Evolutionary conservation across 208 protist genomes (phyloP), one percentile per base, ranked within the genome.

Genomic region (Leptomonas seymouri): DNA sequence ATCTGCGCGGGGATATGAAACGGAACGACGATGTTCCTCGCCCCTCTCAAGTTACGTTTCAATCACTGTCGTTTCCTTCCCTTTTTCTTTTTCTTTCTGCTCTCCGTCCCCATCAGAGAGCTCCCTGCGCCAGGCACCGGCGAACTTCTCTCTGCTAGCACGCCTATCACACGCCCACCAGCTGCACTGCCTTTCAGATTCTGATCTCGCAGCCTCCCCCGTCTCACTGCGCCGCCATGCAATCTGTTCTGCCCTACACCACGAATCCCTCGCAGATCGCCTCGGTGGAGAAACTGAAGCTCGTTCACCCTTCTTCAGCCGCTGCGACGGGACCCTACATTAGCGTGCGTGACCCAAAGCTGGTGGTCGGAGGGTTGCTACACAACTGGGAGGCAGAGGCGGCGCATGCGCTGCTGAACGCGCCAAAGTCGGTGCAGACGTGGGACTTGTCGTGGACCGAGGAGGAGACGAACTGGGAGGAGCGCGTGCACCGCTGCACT

Each of bases 161-260:
- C 3, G 34, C 34, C 7, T 3, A 39, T 39, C 34, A 39, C 34
- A 39, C 34, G 9, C 3, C 3, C n/a, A 39, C 3, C 34, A 39
- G 34, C 34, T 39, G 9, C 7, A 9, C 34, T 12, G 7, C 9
- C 34, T 9, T 3, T 3, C 34, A 39, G 9, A 39, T n/a, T 3
- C 34, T 39, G 34, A 31, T 27, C 23, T 16, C 14, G 1, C 21
- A 39, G 28, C 2, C 41, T 50, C 25, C 49, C 34, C 28, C 25
- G 8, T 31, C 42, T 25, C 48, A 39, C 7, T 21, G 39, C 44
- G 36, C 30, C 25, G 44, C 18, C 25, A 95, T 96, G 91, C 85
- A 96, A 50, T 80, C 81, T 7, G 78, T 96, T 39, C 81, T 96
- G 14, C 91, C 91, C 3, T 96, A 96, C 78, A 96, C 91, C 15